These are phyloP conservation scores for Coleophoma crateriformis DNA, from an alignment of 2,329 filamentous ascomycete genomes.

Conservation along the genomic window DNA sequence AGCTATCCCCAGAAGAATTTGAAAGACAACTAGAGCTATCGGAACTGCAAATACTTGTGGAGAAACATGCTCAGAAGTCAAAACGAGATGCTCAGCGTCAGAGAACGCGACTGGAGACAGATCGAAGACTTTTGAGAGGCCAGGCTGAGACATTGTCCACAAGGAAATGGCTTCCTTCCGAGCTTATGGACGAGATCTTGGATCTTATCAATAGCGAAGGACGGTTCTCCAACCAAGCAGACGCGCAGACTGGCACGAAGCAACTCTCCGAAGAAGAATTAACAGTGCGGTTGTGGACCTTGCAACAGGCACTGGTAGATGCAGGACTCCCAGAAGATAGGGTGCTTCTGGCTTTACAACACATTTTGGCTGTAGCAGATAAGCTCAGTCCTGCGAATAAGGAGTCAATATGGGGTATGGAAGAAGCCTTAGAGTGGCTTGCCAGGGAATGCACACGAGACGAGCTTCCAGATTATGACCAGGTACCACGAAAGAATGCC, in stretches of 20 bases:
- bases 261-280: slow-evolving; percentile 70
- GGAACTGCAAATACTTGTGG: slow-evolving; percentile 82
- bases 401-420: slow-evolving; percentile 75
- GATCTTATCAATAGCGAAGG: slow-evolving; percentile 65
- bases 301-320: slow-evolving; percentile 66
- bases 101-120: slow-evolving; percentile 73
- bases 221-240: slow-evolving; percentile 39
- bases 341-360: slow-evolving; percentile 57
- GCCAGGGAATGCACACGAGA: slow-evolving; percentile 67
- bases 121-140: slow-evolving; percentile 72
- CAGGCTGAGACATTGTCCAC: slow-evolving; percentile 71
- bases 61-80: slow-evolving; percentile 75
- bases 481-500: slow-evolving; percentile 25
- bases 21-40: slow-evolving; percentile 84
- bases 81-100: slow-evolving; percentile 76
- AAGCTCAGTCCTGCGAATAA: slow-evolving; percentile 51
- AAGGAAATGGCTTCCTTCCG: slow-evolving; percentile 73
- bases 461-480: slow-evolving; percentile 69
- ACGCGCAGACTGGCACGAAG: slow-evolving; percentile 32
- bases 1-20: slow-evolving; percentile 78
- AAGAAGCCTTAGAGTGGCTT: slow-evolving; percentile 86
- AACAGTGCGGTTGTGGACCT: slow-evolving; percentile 74
- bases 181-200: slow-evolving; percentile 73
- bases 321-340: slow-evolving; percentile 62
- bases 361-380: slow-evolving; percentile 62